phyloP scores from a whole-genome alignment of 2,329 filamentous ascomycete species.

The Orbilia brochopaga region DNA sequence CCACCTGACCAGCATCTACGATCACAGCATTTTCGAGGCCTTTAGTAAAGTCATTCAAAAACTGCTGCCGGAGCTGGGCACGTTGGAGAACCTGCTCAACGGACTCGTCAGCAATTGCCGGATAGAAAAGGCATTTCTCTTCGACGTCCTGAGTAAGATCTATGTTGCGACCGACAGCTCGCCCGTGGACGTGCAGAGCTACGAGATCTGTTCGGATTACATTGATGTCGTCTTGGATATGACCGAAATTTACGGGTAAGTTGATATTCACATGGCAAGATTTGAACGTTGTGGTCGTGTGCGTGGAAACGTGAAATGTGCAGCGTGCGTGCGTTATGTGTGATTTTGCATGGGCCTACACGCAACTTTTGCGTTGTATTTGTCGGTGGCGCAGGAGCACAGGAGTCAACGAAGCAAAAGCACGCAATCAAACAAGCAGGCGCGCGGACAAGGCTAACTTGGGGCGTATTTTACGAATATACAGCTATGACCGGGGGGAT shows the following conservation, averaged over 20 bases:
- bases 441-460: slow-evolving; percentile 20
- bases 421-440: background rate
- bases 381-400: slow-evolving; percentile 7
- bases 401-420: background rate
- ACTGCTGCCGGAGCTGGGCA: slow-evolving; percentile 88
- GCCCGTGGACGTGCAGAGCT: slow-evolving; percentile 91
- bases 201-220: slow-evolving; percentile 98
- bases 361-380: background rate
- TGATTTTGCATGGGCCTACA: too few species aligned
- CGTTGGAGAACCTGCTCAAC: slow-evolving; percentile 90
- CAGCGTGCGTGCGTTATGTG: too few species aligned
- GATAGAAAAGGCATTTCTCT: slow-evolving; percentile 97
- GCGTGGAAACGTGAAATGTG: background rate
- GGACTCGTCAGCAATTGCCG: slow-evolving; percentile 90
- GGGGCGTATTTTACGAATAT: background rate
- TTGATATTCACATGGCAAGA: background rate
- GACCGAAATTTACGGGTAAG: slow-evolving; percentile 86
- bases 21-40: slow-evolving; percentile 97
- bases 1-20: slow-evolving; percentile 96
- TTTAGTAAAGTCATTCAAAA: slow-evolving; percentile 99
- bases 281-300: background rate
- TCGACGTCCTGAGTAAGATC: slow-evolving; percentile 96
- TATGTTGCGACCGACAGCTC: slow-evolving; percentile 96
- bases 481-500: slow-evolving; percentile 61
- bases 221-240: slow-evolving; percentile 98